These are phyloP conservation scores for Metschnikowia arizonensis DNA, from an alignment of 805 yeast species.

Conservation along the genomic window DNA sequence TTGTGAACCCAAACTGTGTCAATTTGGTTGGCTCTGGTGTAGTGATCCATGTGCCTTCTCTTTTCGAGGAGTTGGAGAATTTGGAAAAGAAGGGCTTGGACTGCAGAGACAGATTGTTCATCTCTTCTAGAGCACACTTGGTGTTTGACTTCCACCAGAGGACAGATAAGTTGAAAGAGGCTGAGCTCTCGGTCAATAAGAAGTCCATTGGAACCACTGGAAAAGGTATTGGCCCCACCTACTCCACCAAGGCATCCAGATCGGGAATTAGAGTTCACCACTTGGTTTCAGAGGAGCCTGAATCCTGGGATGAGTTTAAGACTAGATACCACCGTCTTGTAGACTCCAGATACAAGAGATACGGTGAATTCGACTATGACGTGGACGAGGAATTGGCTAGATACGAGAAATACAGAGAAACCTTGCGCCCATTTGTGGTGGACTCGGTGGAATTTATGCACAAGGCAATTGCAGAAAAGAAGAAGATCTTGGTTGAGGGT, in stretches of 20 bases:
- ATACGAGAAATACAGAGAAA: conserved; percentile 70
- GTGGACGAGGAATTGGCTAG: conserved; percentile 71
- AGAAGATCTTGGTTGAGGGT: conserved; percentile 92
- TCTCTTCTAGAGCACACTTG: conserved; percentile 91
- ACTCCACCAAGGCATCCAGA: conserved; percentile 93
- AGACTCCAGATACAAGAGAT: conserved; percentile 79
- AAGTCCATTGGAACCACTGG: conserved; percentile 97
- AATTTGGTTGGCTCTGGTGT: conserved; percentile 95
- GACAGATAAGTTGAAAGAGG: conserved; percentile 92
- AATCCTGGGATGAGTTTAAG: conserved; percentile 90
- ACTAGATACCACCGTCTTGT: conserved; percentile 70
- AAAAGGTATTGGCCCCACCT: conserved; percentile 98
- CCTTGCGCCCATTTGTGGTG: conserved; percentile 84
- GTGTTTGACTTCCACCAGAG: conserved; percentile 98
- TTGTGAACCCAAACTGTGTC: conserved; percentile 86
- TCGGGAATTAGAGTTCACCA: conserved; percentile 97
- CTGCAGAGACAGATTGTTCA: conserved; percentile 70
- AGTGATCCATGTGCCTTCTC: conserved; percentile 90
- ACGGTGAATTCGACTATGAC: conserved; percentile 90
- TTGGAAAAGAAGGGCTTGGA: conserved; percentile 79
- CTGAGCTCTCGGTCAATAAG: conserved; percentile 75
- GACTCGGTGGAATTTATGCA: conserved; percentile 87
- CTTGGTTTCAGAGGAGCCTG: conserved; percentile 82
- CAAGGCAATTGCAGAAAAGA: conserved; percentile 66
- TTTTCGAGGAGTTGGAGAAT: conserved; percentile 79